Conservation (phyloP, 2,329 filamentous ascomycete species). For the Arthrobotrys musiformis region DNA sequence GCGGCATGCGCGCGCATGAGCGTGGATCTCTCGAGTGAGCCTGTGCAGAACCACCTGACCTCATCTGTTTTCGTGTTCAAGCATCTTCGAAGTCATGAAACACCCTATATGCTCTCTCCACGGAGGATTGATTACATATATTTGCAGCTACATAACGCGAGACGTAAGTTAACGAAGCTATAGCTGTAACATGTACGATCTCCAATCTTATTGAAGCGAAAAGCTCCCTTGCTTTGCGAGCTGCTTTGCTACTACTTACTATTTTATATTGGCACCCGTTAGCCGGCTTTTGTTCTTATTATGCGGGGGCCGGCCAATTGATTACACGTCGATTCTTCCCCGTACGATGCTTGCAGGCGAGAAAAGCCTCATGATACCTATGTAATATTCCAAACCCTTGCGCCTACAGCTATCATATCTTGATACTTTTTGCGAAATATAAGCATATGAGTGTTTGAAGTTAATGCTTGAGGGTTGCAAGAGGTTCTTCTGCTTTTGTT, state of each 20-base stretch:
- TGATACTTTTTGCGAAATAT: slow-evolving; percentile 13
- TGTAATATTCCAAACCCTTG: slow-evolving; percentile 3
- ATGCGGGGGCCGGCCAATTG: slow-evolving; percentile 52
- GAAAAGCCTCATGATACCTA: slow-evolving; percentile 52
- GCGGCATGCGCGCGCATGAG: slow-evolving; percentile 54
- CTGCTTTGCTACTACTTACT: background rate
- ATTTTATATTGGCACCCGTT: slow-evolving; percentile 20
- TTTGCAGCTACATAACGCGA: slow-evolving; percentile 42
- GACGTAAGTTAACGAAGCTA: background rate
- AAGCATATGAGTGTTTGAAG: slow-evolving; percentile 5
- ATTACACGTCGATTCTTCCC: slow-evolving; percentile 13
- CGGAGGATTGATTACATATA: slow-evolving; percentile 47
- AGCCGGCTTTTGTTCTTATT: slow-evolving; percentile 19
- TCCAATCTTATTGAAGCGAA: background rate
- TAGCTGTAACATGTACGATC: slow-evolving; percentile 10
- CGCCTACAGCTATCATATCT: slow-evolving; percentile 5
- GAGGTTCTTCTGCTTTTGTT: too few species aligned
- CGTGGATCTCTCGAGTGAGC: slow-evolving; percentile 18
- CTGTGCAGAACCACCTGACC: slow-evolving; percentile 53
- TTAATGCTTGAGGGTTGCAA: slow-evolving; percentile 1
- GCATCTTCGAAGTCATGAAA: background rate
- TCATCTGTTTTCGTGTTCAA: slow-evolving; percentile 37
- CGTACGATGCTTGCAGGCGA: slow-evolving; percentile 40
- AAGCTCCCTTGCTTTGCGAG: slow-evolving; percentile 5
- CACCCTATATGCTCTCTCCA: slow-evolving; percentile 13